phyloP scores from a whole-genome alignment of 345 rosid species.

The Eucalyptus cladocalyx region DNA sequence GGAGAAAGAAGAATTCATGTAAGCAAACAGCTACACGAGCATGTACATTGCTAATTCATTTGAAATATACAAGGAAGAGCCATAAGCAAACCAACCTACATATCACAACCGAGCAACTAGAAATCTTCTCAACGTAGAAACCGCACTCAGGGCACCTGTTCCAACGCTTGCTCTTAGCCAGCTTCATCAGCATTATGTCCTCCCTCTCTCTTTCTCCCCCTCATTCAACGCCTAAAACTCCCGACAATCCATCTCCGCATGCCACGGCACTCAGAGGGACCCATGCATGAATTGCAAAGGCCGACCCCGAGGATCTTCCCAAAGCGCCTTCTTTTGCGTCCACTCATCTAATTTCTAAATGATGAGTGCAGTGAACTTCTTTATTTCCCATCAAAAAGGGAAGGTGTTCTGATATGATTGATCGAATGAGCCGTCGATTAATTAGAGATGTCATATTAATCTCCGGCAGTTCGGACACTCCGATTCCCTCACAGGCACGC shows the following conservation, averaged over 20 bases:
- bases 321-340: too few relatives aligned
- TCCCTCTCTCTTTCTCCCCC: conserved; percentile 19
- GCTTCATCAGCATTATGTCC: conserved; percentile 5
- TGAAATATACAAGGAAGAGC: not conserved
- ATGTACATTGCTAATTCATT: not conserved
- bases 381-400: too few relatives aligned
- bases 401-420: too few relatives aligned
- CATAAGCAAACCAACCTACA: not conserved
- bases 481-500: not conserved
- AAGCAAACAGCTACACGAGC: not conserved
- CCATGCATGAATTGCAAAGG: too few relatives aligned
- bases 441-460: not conserved
- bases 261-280: conserved; percentile 29
- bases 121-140: conserved; percentile 23
- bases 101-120: conserved; percentile 18
- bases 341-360: too few relatives aligned
- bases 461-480: conserved; percentile 28
- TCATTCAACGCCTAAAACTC: conserved; percentile 18
- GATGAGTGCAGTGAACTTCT: too few relatives aligned
- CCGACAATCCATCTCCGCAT: conserved; percentile 11
- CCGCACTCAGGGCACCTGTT: conserved; percentile 24
- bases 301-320: too few relatives aligned
- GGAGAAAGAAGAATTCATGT: not conserved
- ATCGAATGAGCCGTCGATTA: too few relatives aligned
- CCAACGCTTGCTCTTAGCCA: conserved; percentile 14